Evolutionary conservation across 2,329 filamentous ascomycete genomes (phyloP), one percentile per base, ranked within the genome.

Genomic region (Neurospora sp.): DNA sequence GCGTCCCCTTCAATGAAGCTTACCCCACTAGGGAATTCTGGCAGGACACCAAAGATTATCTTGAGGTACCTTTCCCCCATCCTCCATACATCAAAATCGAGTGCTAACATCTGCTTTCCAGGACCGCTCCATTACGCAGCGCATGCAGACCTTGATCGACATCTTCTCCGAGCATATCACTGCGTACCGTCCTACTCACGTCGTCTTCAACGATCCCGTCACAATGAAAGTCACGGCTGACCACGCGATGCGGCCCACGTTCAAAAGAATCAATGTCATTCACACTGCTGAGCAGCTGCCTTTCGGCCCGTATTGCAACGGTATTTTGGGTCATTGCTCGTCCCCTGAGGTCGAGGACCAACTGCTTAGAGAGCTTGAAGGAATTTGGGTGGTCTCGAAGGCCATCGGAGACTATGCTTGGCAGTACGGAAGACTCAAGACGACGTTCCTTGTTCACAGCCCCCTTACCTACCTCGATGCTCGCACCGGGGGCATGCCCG

Each of bases 211-310:
- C 46, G 75, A 76, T 38, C 70, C 75, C 13, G 68, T 75, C 39
- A 75, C 75, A 11, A 75, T 76, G 74, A 76, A 75, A 46, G 36
- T 74, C 52, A 72, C 75, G 4, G 70, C 67, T 17, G n/a, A 38
- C 19, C 71, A 73, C 42, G 66, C 62, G 2, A 8, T 28, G 7
- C 68, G 71, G 15, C 2, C 33, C n/a, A 68, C 36, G 10, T 74
- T 76, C 68, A 75, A 74, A 66, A 71, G 75, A 10, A 67, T 75
- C 33, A 71, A 69, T 39, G 71, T 76, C 58, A 74, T 76, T 13
- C 75, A 76, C 69, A 73, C 74, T 9, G 75, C 74, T 6, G 75
- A 76, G 52, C 74, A 75, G 70, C 70, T 76, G 3, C 75, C 75
- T 7, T 76, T 75, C 40, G 75, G 75, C 4, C 75, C 75, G 3